phyloP scores from a whole-genome alignment of 176 grass and related monocot species.

The Lolium multiflorum region DNA sequence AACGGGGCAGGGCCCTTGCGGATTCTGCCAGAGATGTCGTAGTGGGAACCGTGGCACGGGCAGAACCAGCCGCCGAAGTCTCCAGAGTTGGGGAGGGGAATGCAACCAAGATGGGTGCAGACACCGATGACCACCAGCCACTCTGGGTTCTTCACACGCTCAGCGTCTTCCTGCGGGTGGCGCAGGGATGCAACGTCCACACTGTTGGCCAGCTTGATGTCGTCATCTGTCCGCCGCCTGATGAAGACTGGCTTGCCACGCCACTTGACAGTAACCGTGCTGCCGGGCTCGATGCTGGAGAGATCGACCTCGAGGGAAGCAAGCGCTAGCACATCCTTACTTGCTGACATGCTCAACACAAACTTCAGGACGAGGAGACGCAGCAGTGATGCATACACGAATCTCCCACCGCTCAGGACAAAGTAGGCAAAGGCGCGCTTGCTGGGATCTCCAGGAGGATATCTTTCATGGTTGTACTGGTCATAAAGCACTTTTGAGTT shows the following conservation, averaged over 20 bases:
- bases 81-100: constrained; percentile 83
- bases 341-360: constrained; percentile 92
- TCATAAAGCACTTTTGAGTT: constrained; percentile 85
- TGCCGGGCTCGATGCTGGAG: constrained; percentile 77
- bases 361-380: constrained; percentile 86
- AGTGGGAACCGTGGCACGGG: constrained; percentile 91
- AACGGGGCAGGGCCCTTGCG: constrained; percentile 87
- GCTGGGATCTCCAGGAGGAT: constrained; percentile 83
- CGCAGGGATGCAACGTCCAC: constrained; percentile 76
- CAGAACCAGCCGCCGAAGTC: constrained; percentile 95
- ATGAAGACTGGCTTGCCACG: constrained; percentile 93
- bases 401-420: constrained; percentile 83
- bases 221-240: constrained; percentile 75
- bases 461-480: constrained; percentile 82
- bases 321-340: constrained; percentile 86
- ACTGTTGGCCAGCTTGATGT: constrained; percentile 85
- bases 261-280: constrained; percentile 93
- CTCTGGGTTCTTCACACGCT: constrained; percentile 82
- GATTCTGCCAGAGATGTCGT: constrained; percentile 84
- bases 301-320: constrained; percentile 87
- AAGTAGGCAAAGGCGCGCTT: constrained; percentile 95
- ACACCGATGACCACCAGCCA: constrained; percentile 90
- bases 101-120: constrained; percentile 91
- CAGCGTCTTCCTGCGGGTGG: constrained; percentile 67
- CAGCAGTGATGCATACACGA: constrained; percentile 81